Evolutionary conservation across 2,329 filamentous ascomycete genomes (phyloP).

Genomic region (Gaeumannomyces tritici): DNA sequence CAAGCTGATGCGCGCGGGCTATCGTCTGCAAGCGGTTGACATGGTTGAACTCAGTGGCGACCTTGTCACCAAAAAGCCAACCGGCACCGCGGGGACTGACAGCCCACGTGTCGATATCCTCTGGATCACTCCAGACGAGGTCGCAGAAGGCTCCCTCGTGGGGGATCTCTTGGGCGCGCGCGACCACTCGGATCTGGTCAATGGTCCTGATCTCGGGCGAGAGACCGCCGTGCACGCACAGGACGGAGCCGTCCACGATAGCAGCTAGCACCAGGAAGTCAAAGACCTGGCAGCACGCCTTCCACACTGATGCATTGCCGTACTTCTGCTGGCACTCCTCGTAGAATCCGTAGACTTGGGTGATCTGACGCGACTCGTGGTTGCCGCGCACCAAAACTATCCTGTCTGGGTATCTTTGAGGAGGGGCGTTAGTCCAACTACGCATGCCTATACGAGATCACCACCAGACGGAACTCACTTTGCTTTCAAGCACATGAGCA

Average conservation of each 20-base stretch:
- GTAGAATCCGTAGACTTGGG: conserved; percentile 98
- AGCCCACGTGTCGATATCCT: conserved; percentile 94
- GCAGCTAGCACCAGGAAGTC: conserved; percentile 95
- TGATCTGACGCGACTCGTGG: conserved; percentile 95
- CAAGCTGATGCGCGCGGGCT: conserved; percentile 92
- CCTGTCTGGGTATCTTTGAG: conserved; percentile 77
- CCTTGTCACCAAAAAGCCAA: conserved; percentile 95
- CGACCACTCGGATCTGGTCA: conserved; percentile 97
- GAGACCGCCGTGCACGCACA: conserved; percentile 90
- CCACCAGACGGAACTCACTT: conserved; percentile 28
- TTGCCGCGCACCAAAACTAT: conserved; percentile 96
- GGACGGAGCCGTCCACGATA: conserved; percentile 96
- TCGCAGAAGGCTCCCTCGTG: conserved; percentile 98
- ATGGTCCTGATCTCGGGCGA: conserved; percentile 92
- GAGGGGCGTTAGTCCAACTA: conserved; percentile 1
- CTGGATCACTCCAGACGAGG: conserved; percentile 94
- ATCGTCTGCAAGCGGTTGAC: conserved; percentile 96
- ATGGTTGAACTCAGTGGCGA: conserved; percentile 94
- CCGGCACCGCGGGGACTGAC: conserved; percentile 92
- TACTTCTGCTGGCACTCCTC: conserved; percentile 98
- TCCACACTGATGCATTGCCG: conserved; percentile 98
- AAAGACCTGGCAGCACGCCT: conserved; percentile 98
- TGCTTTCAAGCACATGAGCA: conserved; percentile 88
- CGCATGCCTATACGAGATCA: neutral
- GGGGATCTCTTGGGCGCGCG: conserved; percentile 93